Conservation (phyloP, 352 stramenopile genomes). For the Phytopythium cucurbitacearum region DNA sequence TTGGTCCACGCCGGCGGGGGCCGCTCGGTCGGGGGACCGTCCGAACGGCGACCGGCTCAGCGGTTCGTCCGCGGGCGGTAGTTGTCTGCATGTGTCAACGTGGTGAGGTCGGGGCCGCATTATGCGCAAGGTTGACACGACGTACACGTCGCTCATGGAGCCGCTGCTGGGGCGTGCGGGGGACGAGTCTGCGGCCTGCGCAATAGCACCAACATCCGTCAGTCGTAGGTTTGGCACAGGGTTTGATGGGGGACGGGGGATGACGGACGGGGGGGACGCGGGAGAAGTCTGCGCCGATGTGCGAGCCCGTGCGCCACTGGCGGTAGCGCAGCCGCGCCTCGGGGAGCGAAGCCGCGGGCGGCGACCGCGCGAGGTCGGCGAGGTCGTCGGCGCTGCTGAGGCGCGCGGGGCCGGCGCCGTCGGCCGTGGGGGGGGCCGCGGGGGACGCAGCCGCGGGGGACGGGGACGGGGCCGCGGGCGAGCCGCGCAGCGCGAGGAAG, state of each 20-base stretch:
- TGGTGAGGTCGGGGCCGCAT: not conserved
- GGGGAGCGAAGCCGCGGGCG: slow-evolving; percentile 44
- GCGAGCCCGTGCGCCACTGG: slow-evolving; percentile 68
- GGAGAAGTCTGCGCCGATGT: slow-evolving; percentile 31
- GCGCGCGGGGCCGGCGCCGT: slow-evolving; percentile 14
- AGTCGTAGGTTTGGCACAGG: too few species aligned
- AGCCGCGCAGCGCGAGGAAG: slow-evolving; percentile 2
- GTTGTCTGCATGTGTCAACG: slow-evolving; percentile 15
- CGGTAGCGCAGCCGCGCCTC: slow-evolving; percentile 74
- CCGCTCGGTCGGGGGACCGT: slow-evolving; percentile 26
- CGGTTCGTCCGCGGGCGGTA: slow-evolving; percentile 18
- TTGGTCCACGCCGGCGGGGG: slow-evolving; percentile 31
- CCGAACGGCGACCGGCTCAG: slow-evolving; percentile 59
- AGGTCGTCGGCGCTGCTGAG: slow-evolving; percentile 74
- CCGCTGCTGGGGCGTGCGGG: not conserved
- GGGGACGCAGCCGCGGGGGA: slow-evolving; percentile 6
- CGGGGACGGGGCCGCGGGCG: slow-evolving; percentile 8
- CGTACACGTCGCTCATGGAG: slow-evolving; percentile 62
- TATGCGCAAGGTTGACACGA: not conserved
- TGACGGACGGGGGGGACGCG: slow-evolving; percentile 2
- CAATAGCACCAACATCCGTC: not conserved
- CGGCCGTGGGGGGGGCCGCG: not conserved
- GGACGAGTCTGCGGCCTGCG: not conserved
- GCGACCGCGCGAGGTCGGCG: slow-evolving; percentile 28
- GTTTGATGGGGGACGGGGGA: too few species aligned